phyloP scores from a whole-genome alignment of 345 rosid genomes.

The Xanthoceras sorbifolium region DNA sequence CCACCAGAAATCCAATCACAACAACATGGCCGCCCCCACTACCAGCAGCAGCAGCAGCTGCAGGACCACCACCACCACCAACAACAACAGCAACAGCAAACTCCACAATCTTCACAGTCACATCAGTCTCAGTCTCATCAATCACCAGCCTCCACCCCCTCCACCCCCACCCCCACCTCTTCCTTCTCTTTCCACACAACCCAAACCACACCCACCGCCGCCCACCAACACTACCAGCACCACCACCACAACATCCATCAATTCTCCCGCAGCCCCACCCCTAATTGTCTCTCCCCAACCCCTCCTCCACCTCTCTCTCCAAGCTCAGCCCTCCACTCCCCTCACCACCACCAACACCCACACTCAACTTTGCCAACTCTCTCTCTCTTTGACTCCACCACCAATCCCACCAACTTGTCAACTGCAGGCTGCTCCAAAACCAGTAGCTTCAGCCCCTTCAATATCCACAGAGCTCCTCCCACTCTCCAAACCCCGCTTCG shows the following conservation, averaged over 20 bases:
- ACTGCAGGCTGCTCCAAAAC: not conserved
- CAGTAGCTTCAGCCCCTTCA: constrained; percentile 16
- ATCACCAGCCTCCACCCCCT: constrained; percentile 27
- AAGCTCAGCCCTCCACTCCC: constrained; percentile 26
- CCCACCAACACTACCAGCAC: too few species aligned
- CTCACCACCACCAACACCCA: constrained; percentile 35
- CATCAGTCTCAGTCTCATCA: constrained; percentile 18
- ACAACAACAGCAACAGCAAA: not conserved
- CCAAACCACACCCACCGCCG: constrained; percentile 21
- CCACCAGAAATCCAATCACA: constrained; percentile 47
- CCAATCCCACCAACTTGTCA: constrained; percentile 6
- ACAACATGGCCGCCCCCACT: constrained; percentile 20
- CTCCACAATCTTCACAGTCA: not conserved
- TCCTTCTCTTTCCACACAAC: constrained; percentile 37
- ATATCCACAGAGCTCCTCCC: constrained; percentile 48
- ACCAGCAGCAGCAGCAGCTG: constrained; percentile 4
- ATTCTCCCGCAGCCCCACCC: constrained; percentile 33
- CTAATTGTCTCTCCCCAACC: not conserved
- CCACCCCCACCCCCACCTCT: constrained; percentile 38
- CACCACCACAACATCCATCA: constrained; percentile 30
- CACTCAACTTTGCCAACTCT: constrained; percentile 38
- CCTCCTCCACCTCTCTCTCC: constrained; percentile 29
- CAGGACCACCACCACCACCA: constrained; percentile 22
- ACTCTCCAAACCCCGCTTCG: constrained; percentile 46
- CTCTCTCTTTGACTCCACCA: constrained; percentile 40